phyloP scores from a whole-genome alignment of 768 basidiomycete species.

The Calvatia gigantea region DNA sequence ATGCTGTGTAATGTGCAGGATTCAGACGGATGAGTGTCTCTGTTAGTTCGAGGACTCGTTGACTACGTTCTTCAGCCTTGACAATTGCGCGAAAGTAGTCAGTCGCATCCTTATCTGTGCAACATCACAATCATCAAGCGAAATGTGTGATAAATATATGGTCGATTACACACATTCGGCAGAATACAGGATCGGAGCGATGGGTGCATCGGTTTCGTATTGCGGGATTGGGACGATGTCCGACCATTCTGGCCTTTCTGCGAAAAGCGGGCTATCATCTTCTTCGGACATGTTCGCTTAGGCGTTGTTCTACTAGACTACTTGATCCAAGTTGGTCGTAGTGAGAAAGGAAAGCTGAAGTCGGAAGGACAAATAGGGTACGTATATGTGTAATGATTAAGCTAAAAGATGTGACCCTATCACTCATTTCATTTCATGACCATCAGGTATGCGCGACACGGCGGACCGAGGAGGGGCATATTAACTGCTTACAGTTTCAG shows the following conservation, averaged over 20 bases:
- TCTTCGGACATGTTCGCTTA: neutral
- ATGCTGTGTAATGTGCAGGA: slow-evolving; percentile 96
- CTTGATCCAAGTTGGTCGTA: no score
- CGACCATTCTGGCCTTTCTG: slow-evolving; percentile 69
- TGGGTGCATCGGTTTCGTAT: slow-evolving; percentile 70
- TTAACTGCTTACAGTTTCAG: no score
- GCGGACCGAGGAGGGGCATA: no score
- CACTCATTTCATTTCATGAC: neutral
- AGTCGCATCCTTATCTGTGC: slow-evolving; percentile 90
- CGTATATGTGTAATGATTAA: neutral
- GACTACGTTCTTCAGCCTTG: slow-evolving; percentile 71
- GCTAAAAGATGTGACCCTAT: neutral
- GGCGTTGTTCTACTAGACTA: neutral
- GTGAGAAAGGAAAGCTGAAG: no score
- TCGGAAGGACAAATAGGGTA: neutral
- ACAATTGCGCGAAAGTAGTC: slow-evolving; percentile 89
- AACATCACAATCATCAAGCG: neutral
- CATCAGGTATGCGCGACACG: no score
- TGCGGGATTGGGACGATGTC: slow-evolving; percentile 81
- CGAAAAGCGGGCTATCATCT: slow-evolving; percentile 37
- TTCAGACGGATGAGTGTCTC: slow-evolving; percentile 87
- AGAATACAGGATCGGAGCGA: slow-evolving; percentile 92
- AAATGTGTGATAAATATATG: slow-evolving; percentile 2
- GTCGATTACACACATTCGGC: slow-evolving; percentile 66
- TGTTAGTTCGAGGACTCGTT: slow-evolving; percentile 82